Base-by-base conservation (phyloP, 2,329 filamentous ascomycete genomes). In the Fusarium avenaceum region DNA sequence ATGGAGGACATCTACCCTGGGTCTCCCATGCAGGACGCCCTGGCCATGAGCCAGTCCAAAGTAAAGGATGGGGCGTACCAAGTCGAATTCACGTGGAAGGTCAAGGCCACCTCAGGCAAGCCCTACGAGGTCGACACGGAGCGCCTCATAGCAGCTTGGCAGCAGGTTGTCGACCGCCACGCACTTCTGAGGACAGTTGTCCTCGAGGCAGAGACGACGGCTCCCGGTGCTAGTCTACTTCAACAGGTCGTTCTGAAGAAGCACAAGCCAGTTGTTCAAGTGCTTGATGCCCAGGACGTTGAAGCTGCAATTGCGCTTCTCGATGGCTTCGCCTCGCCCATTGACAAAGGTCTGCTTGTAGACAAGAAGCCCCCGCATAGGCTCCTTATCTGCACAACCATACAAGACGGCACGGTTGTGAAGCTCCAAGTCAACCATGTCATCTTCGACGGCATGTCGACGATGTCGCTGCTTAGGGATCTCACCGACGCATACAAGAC, bases 191-290 rank as follows among this genome's bases (percentile, higher is more conserved):
- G 43, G n/a, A 46, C 43, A n/a, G 43, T 46, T n/a, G 28, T 46
- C 26, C 26, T 46, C 26, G 43, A 46, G 28, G 43, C 43, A 28
- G 26, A 28, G 15, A 11, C 43, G 17, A 30, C 43, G n/a, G 17
- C 43, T 46, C n/a, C 43, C 17, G n/a, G n/a, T n/a, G n/a, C 26
- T 19, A 8, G 10, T 24, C 28, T 46, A 24, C 17, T 46, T 30
- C 43, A 46, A 30, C 43, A 46, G 43, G 43, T 46, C n/a, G 43
- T 46, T n/a, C 43, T 46, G 43, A 46, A 30, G 43, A 46, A 46
- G 24, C 28, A 30, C n/a, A 24, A n/a, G 11, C 43, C 43, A 19
- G 17, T 14, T 19, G 26, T 30, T 17, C 17, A 30, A 17, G 28
- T 46, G 24, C 28, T 46, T 15, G 24, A 46, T 19, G 24, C 43